Evolutionary conservation across 2,329 filamentous ascomycete genomes (phyloP).

Genomic region (Rachicladosporium sp.): DNA sequence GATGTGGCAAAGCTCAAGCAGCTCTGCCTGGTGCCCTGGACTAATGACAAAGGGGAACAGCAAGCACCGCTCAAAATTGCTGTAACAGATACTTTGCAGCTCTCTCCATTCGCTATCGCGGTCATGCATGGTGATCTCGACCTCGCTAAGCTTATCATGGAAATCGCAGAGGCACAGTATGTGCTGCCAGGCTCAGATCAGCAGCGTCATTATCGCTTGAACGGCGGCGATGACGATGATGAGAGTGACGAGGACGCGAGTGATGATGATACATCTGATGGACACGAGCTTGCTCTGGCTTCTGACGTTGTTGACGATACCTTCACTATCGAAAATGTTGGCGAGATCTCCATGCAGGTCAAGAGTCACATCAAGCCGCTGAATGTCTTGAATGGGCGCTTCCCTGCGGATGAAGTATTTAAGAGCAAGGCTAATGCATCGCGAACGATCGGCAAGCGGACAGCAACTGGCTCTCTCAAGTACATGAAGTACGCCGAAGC

Average conservation of each 20-base stretch:
- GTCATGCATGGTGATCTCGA: conserved; percentile 53
- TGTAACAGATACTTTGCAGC: conserved; percentile 37
- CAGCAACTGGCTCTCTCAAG: too few relatives aligned
- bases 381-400: conserved; percentile 34
- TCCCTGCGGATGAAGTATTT: conserved; percentile 1
- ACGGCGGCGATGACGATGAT: conserved; percentile 14
- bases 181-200: conserved; percentile 27
- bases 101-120: conserved; percentile 57
- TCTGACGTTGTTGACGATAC: conserved; percentile 48
- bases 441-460: too few relatives aligned
- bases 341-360: conserved; percentile 55
- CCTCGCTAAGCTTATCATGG: conserved; percentile 53
- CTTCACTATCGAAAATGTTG: conserved; percentile 67
- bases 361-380: conserved; percentile 50
- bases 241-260: conserved; percentile 26
- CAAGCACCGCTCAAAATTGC: conserved; percentile 53
- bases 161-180: conserved; percentile 60
- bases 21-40: conserved; percentile 50
- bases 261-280: conserved; percentile 16
- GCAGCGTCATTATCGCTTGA: conserved; percentile 9
- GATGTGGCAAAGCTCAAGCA: conserved; percentile 54
- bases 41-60: conserved; percentile 30
- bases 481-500: too few relatives aligned
- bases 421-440: conserved; percentile 13
- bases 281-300: conserved; percentile 25